Percentiles rank a stretch among this genome's conserved stretches.
Conservation (phyloP, 352 stramenopile genomes). For the Pythium aristosporum region DNA sequence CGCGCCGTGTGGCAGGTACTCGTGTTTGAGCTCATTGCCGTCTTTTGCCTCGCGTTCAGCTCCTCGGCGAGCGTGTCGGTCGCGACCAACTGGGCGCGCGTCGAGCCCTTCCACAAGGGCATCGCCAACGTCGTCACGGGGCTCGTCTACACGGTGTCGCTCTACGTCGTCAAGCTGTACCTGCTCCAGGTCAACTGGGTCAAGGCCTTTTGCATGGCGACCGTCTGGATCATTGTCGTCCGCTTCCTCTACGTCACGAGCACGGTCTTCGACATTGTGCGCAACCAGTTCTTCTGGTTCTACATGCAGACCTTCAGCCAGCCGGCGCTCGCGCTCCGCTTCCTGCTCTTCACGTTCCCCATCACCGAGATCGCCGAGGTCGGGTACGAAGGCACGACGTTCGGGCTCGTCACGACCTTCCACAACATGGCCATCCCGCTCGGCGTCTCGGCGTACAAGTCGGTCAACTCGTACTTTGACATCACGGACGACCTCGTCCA, state of each 20-base stretch:
- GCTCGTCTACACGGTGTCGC: slow-evolving; percentile 52
- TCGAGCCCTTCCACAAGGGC: slow-evolving; percentile 50
- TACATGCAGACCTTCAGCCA: slow-evolving; percentile 49
- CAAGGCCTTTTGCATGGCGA: slow-evolving; percentile 46
- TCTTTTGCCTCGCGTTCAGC: slow-evolving; percentile 53
- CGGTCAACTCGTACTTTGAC: slow-evolving; percentile 42
- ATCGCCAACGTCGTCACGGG: slow-evolving; percentile 49
- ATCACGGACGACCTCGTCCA: slow-evolving; percentile 27
- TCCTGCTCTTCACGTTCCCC: slow-evolving; percentile 52
- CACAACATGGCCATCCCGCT: slow-evolving; percentile 60
- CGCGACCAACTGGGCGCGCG: slow-evolving; percentile 54
- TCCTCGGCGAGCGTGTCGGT: slow-evolving; percentile 50
- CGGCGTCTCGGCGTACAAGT: slow-evolving; percentile 40
- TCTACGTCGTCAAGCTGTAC: slow-evolving; percentile 57
- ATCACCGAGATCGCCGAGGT: slow-evolving; percentile 57
- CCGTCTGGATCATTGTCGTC: slow-evolving; percentile 54
- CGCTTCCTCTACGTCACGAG: slow-evolving; percentile 45
- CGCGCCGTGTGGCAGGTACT: slow-evolving; percentile 78
- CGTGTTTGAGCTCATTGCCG: slow-evolving; percentile 59
- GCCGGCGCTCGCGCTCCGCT: slow-evolving; percentile 43
- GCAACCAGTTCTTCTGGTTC: slow-evolving; percentile 54
- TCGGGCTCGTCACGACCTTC: slow-evolving; percentile 61
- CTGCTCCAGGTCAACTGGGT: slow-evolving; percentile 56
- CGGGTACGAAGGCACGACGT: slow-evolving; percentile 59
- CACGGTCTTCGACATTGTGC: slow-evolving; percentile 50